phyloP scores from a whole-genome alignment of 345 rosid species.

The Boechera retrofracta region DNA sequence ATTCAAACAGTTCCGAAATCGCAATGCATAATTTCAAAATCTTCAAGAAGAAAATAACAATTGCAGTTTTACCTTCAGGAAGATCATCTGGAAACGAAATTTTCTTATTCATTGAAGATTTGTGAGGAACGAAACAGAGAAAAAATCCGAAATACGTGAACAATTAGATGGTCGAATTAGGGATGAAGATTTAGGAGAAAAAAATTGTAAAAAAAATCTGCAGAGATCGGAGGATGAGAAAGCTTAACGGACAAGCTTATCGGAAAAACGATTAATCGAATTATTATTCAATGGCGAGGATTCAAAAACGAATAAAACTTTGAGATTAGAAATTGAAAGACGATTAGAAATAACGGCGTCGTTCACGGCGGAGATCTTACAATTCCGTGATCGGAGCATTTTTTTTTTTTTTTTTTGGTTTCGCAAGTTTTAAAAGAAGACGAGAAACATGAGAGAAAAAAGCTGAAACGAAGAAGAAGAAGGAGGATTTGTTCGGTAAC shows the following conservation, averaged over 20 bases:
- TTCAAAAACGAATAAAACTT: conserved; percentile 45
- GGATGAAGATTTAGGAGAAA: conserved; percentile 51
- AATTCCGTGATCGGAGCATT: conserved; percentile 45
- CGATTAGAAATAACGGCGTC: conserved; percentile 31
- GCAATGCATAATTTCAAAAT: conserved; percentile 7
- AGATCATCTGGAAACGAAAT: conserved; percentile 37
- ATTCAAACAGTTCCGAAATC: neutral
- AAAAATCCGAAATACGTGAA: neutral
- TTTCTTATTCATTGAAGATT: conserved; percentile 51
- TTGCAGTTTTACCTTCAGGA: conserved; percentile 38
- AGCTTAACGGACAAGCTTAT: conserved; percentile 62
- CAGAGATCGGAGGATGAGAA: conserved; percentile 50
- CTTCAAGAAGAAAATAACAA: neutral
- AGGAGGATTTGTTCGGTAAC: neutral
- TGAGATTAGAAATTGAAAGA: conserved; percentile 44
- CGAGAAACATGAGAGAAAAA: conserved; percentile 33
- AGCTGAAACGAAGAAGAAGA: neutral
- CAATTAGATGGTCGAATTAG: conserved; percentile 56
- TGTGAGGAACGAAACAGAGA: conserved; percentile 11
- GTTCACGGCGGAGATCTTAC: conserved; percentile 39
- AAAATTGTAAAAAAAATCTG: conserved; percentile 59
- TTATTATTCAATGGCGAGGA: conserved; percentile 41
- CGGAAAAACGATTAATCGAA: conserved; percentile 25
- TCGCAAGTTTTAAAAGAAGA: conserved; percentile 18
- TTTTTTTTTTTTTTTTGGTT: neutral